Base-by-base conservation (phyloP, 371 early-diverging fungal species). In the Lichtheimia corymbifera region DNA sequence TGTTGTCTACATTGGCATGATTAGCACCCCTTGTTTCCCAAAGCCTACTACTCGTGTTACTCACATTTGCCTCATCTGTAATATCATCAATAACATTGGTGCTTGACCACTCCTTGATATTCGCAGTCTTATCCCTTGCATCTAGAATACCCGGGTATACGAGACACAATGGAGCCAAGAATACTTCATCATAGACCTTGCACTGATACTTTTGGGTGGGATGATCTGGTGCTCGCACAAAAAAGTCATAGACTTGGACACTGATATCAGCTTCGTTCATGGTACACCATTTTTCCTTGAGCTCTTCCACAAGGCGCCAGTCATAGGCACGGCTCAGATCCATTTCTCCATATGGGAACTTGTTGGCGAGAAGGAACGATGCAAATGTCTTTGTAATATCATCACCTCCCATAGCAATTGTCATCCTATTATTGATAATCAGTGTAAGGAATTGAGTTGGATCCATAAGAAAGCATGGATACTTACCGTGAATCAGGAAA, bases 131-230 rank as follows among this genome's bases (percentile, higher is more conserved):
- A 44, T 68, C 63, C 11, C 66, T 59, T 7, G 51, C 54, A 27
- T 69, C 54, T 44, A 80, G 44, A 9, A 88, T 77, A 15, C 77
- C 74, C 2, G 90, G 88, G 62, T 83, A 84, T 44, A 90, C 80
- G 18, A 89, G 53, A 54, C 86, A 83, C 60, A 80, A 58, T 5
- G 95, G 91, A 0, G 94, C 91, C n/a, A 91, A 66, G 50, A 90
- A 87, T 15, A 84, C 88, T 63, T 95, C 96, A 57, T 93, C 94
- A 59, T 93, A 94, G 0, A 91, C 87, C 68, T 95, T 95, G 72
- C 92, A 83, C 58, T 85, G 88, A 60, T 88, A 92, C 62, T 91
- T 90, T 12, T 72, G 71, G 0, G 95, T 93, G 2, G 82, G 79
- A 22, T 83, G 66, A 49, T 85, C 77, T 0, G 94, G 94, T 17